Percentiles rank a stretch among this genome's conserved stretches.
Conservation (phyloP, 164 flowering plant genomes). For the Kingdonia uniflora region DNA sequence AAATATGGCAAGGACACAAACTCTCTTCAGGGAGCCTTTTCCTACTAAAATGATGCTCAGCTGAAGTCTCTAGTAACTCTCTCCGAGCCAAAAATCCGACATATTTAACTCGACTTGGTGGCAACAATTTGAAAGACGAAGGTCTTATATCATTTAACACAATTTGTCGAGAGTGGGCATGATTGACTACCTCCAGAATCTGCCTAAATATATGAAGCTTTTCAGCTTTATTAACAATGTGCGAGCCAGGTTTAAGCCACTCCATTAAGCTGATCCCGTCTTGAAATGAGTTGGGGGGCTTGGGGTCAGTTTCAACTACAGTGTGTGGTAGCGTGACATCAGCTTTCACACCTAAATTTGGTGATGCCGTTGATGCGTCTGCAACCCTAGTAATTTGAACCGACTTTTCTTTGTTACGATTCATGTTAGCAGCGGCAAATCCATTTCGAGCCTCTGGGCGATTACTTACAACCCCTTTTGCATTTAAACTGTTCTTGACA, state of each 20-base stretch:
- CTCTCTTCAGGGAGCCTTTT: conserved; percentile 31
- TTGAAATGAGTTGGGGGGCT: conserved; percentile 1
- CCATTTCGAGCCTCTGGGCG: conserved; percentile 24
- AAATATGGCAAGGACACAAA: conserved; percentile 11
- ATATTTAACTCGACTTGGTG: conserved; percentile 46
- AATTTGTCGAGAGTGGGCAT: conserved; percentile 55
- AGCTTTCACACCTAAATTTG: conserved; percentile 15
- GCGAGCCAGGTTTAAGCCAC: conserved; percentile 42
- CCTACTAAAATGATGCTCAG: conserved; percentile 16
- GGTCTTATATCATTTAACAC: conserved; percentile 52
- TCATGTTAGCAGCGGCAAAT: conserved; percentile 14
- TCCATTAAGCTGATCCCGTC: conserved; percentile 56
- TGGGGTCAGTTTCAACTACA: conserved; percentile 2
- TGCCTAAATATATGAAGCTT: conserved; percentile 55
- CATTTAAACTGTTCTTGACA: conserved; percentile 58
- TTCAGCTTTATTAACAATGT: conserved; percentile 38
- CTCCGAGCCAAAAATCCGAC: conserved; percentile 29
- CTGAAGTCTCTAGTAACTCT: conserved; percentile 19
- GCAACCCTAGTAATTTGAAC: conserved; percentile 10
- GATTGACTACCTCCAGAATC: conserved; percentile 56
- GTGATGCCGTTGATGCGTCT: conserved; percentile 27
- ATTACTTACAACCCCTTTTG: conserved; percentile 50
- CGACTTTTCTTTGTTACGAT: conserved; percentile 19
- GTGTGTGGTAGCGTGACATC: conserved; percentile 12
- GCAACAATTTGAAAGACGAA: conserved; percentile 55